A percentile compares a stretch with the other conserved stretches of the same genome.
Conservation (phyloP, 306 rosid genomes). For the Quercus ilex region DNA sequence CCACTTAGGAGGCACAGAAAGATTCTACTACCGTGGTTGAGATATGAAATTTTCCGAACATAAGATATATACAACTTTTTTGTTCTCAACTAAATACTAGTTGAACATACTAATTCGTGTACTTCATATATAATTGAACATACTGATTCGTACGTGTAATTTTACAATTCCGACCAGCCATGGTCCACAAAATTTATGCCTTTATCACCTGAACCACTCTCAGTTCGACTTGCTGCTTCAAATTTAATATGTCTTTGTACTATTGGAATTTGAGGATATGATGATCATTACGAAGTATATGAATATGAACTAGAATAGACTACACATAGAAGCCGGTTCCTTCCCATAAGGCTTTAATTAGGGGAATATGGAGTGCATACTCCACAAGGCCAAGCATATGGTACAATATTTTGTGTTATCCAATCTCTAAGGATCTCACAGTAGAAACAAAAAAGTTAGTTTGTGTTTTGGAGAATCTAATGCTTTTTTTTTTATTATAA, state of each 20-base stretch:
- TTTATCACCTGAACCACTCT: conserved; percentile 35
- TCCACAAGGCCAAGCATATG: conserved; percentile 40
- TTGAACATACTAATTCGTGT: neutral
- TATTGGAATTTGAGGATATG: conserved; percentile 13
- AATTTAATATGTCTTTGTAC: conserved; percentile 27
- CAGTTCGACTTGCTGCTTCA: conserved; percentile 29
- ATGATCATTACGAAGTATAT: conserved; percentile 15
- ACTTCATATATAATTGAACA: too few relatives aligned
- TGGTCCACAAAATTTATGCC: conserved; percentile 47
- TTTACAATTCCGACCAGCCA: neutral
- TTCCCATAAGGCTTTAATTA: conserved; percentile 30
- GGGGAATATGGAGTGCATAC: conserved; percentile 31
- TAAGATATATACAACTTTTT: neutral
- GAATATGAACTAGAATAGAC: conserved; percentile 23
- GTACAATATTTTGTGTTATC: conserved; percentile 59
- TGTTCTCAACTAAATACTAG: too few relatives aligned
- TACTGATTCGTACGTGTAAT: neutral
- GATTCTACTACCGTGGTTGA: neutral
- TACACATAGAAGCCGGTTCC: conserved; percentile 46
- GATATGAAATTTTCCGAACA: neutral
- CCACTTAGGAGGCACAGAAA: neutral
- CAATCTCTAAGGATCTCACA: conserved; percentile 51
- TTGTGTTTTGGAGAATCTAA: conserved; percentile 67
- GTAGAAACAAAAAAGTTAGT: conserved; percentile 29
- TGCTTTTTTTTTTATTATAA: conserved; percentile 37